A percentile compares a stretch with the other conserved stretches of the same genome.
These are phyloP conservation scores for Phytophthora pinifolia DNA, from an alignment of 352 stramenopile species.

Conservation along the genomic window DNA sequence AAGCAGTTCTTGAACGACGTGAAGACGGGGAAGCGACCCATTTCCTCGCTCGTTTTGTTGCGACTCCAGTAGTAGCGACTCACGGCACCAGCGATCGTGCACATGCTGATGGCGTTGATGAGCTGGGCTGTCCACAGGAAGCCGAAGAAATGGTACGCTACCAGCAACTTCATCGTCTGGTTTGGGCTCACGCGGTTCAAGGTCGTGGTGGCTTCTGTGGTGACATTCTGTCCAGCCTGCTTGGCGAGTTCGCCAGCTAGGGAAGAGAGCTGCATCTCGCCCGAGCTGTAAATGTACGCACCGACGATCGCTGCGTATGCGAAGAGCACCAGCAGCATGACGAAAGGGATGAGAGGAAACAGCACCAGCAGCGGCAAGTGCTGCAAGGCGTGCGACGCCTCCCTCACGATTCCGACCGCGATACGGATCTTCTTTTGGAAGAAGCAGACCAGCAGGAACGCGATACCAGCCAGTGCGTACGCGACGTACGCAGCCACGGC, in stretches of 20 bases:
- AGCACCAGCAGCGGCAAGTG: conserved; percentile 60
- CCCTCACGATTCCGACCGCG: conserved; percentile 74
- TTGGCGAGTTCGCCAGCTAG: conserved; percentile 23
- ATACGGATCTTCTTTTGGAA: conserved; percentile 84
- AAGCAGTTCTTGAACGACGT: conserved; percentile 77
- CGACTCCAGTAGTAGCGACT: conserved; percentile 94
- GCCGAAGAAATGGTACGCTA: conserved; percentile 91
- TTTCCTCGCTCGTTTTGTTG: conserved; percentile 58
- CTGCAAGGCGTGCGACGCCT: conserved; percentile 66
- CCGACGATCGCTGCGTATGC: conserved; percentile 62
- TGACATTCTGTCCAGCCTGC: conserved; percentile 13
- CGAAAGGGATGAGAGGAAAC: conserved; percentile 68
- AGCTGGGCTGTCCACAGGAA: conserved; percentile 97
- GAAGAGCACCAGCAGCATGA: conserved; percentile 63
- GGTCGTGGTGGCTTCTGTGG: conserved; percentile 19
- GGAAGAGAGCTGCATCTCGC: conserved; percentile 40
- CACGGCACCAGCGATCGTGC: conserved; percentile 92
- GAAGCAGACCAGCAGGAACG: conserved; percentile 81
- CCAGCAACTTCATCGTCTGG: conserved; percentile 65
- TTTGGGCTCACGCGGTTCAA: conserved; percentile 49
- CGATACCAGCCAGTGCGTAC: conserved; percentile 53
- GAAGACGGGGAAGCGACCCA: conserved; percentile 65
- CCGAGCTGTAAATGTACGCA: conserved; percentile 73
- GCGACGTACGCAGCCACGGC: conserved; percentile 63
- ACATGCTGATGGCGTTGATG: conserved; percentile 95